These are phyloP conservation scores for Backusella morwellensis DNA, from an alignment of 192 early-diverging fungal genomes.

Conservation along the genomic window DNA sequence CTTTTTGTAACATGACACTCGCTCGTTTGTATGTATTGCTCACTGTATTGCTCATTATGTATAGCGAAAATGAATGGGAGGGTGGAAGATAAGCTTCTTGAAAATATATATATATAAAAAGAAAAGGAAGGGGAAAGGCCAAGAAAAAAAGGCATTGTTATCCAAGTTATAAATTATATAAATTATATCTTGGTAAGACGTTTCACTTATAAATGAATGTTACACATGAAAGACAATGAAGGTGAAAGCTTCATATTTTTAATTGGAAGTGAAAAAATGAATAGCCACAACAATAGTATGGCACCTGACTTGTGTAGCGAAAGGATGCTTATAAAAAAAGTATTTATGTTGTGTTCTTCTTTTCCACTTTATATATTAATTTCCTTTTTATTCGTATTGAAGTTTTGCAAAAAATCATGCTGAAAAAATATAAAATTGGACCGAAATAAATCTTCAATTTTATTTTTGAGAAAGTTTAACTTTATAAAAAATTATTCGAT, in stretches of 20 bases:
- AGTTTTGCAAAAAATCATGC: too few relatives aligned
- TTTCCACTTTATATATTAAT: too few relatives aligned
- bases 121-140: background rate
- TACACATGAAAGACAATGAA: background rate
- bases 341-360: too few relatives aligned
- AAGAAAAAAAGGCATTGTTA: background rate
- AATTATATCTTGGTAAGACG: conserved; percentile 1
- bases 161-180: background rate
- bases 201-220: conserved; percentile 1
- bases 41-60: background rate
- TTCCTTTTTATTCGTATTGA: too few relatives aligned
- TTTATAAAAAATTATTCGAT: too few relatives aligned
- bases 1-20: conserved; percentile 1
- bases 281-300: background rate
- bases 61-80: background rate
- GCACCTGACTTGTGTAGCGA: background rate
- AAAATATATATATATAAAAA: background rate
- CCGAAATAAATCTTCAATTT: too few relatives aligned
- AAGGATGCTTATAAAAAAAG: background rate
- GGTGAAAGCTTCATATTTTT: background rate
- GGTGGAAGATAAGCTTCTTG: background rate
- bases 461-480: too few relatives aligned
- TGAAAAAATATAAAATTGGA: too few relatives aligned
- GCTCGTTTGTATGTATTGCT: conserved; percentile 10
- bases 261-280: background rate